A percentile compares a stretch with the other conserved stretches of the same genome.
Conservation (phyloP, 1,284 basidiomycete genomes). For the Tremellales sp. region DNA sequence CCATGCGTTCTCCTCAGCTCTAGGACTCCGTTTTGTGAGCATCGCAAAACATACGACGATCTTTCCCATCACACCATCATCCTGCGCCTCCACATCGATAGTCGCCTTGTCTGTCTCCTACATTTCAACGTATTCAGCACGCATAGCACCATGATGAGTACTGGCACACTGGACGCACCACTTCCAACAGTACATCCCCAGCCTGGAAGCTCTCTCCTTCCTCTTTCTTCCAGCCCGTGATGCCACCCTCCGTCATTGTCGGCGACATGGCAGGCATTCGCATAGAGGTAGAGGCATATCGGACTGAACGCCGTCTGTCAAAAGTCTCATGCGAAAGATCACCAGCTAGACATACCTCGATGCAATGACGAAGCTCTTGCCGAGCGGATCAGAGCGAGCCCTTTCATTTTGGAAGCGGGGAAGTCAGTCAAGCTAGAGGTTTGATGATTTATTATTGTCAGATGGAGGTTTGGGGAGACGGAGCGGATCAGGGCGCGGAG, state of each 20-base stretch:
- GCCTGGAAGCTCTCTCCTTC: slow-evolving; percentile 79
- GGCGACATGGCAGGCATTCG: slow-evolving; percentile 97
- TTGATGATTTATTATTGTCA: too few relatives aligned
- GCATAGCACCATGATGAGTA: not conserved
- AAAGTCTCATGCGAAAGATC: too few relatives aligned
- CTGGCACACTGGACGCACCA: slow-evolving; percentile 58
- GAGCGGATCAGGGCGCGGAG: too few relatives aligned
- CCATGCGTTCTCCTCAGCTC: not conserved
- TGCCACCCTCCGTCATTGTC: slow-evolving; percentile 97
- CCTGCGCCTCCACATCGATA: slow-evolving; percentile 98
- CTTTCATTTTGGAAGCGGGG: too few relatives aligned
- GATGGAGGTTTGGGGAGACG: too few relatives aligned
- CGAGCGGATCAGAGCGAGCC: too few relatives aligned
- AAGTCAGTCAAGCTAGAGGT: too few relatives aligned
- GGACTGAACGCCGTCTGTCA: too few relatives aligned
- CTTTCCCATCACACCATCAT: slow-evolving; percentile 90
- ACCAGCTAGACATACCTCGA: too few relatives aligned
- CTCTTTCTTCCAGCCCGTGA: slow-evolving; percentile 86
- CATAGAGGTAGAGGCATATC: slow-evolving; percentile 64
- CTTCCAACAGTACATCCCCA: slow-evolving; percentile 90
- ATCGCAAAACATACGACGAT: slow-evolving; percentile 61
- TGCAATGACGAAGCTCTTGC: too few relatives aligned
- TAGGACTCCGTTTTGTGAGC: not conserved
- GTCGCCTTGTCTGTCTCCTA: slow-evolving; percentile 99
- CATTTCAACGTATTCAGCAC: not conserved